These are phyloP conservation scores for Inosperma sp. DNA, from an alignment of 768 basidiomycete species.

Conservation along the genomic window DNA sequence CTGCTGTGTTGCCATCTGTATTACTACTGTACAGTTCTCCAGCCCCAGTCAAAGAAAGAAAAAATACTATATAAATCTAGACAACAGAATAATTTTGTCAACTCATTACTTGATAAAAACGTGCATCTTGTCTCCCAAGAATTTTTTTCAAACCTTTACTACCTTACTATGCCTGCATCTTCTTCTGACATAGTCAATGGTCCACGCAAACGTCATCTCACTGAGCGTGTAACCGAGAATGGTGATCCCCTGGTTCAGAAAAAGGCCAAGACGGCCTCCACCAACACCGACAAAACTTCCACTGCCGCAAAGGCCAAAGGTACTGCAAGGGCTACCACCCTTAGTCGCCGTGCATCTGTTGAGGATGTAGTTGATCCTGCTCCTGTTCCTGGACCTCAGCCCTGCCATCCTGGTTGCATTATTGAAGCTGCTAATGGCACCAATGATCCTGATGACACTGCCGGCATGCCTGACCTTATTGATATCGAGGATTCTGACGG, in stretches of 20 bases:
- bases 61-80: not conserved
- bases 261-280: no score
- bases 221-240: not conserved
- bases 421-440: no score
- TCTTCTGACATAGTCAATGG: not conserved
- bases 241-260: not conserved
- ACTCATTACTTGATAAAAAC: not conserved
- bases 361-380: no score
- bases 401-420: no score
- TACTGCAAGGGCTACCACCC: no score
- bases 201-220: not conserved
- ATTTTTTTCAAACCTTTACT: not conserved
- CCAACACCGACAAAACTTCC: no score
- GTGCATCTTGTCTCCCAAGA: not conserved
- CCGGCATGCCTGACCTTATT: no score
- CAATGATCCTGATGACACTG: no score
- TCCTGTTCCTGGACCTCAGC: no score
- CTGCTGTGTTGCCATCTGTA: not conserved
- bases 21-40: constrained; percentile 1
- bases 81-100: not conserved
- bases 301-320: no score
- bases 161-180: constrained; percentile 2
- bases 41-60: not conserved
- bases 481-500: no score
- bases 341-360: not conserved